Base-by-base conservation (phyloP, 352 stramenopile species). In the Elongisporangium prolatum region DNA sequence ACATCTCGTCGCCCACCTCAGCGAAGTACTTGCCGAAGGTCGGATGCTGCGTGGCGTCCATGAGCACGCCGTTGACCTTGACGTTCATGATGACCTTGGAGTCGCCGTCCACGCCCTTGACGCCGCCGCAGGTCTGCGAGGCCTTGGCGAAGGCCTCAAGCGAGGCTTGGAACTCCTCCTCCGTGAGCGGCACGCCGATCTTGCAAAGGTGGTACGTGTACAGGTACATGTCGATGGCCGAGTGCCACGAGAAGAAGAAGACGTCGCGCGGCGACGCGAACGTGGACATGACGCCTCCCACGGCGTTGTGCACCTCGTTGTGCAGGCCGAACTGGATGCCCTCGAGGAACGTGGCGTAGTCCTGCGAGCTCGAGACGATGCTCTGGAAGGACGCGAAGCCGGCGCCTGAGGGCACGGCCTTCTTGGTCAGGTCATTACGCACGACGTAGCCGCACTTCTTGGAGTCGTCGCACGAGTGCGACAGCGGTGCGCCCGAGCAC, bases 211-310 rank as follows among this genome's bases (percentile, higher is more conserved):
- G 76, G 65, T 86, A 89, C 58, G 80, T 75, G 50, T 82, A 64
- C 38, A 84, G 57, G 61, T 84, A 82, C 75, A 90, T 88, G 64
- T 92, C 82, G 25, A 92, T 61, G 2, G 78, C 61, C 24, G 71
- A 38, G 58, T 88, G 78, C 80, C 75, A 88, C 63, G 80, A 88
- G 63, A 81, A 92, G 67, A 85, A 92, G 21, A 90, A 64, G 17
- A 75, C 60, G 51, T 92, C 83, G 10, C 61, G 50, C 0, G 83
- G 76, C 16, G 80, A 77, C 1, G 72, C 70, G 3, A 76, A 66
- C 6, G 83, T 88, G 40, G 68, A 55, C 54, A 92, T 74, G 18
- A 59, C 61, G 10, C 79, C 80, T 20, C 80, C 78, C 9, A 92
- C 52, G 1, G 72, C 69, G 40, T 86, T 69, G 21, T 86, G 65